Evolutionary conservation across 441 rosid species (phyloP).

Genomic region (Theobroma grandiflorum): DNA sequence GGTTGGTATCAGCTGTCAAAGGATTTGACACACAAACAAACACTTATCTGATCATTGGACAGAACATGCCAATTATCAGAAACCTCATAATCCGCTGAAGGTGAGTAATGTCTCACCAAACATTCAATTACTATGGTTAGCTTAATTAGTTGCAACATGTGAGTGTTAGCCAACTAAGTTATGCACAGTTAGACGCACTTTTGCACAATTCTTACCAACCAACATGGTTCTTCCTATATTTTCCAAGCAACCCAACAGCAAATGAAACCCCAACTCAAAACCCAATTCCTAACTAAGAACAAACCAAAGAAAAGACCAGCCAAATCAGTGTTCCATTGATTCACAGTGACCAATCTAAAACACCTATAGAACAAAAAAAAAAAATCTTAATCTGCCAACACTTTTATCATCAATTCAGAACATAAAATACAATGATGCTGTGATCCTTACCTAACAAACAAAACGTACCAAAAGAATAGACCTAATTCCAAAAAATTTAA

Average conservation of each 20-base stretch:
- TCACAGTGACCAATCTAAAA: neutral
- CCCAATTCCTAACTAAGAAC: constrained; percentile 2
- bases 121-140: neutral
- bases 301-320: neutral
- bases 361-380: neutral
- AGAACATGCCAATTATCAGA: neutral
- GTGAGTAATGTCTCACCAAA: constrained; percentile 13
- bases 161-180: neutral
- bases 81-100: neutral
- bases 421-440: neutral
- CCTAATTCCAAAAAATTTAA: neutral
- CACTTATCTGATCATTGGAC: constrained; percentile 6
- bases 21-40: neutral
- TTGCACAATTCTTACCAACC: constrained; percentile 11
- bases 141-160: neutral
- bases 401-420: neutral
- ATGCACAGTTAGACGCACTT: neutral
- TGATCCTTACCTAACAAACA: constrained; percentile 8
- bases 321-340: neutral
- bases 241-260: constrained; percentile 22
- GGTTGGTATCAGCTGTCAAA: neutral
- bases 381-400: neutral
- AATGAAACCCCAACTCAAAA: constrained; percentile 13
- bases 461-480: neutral
- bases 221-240: constrained; percentile 8